Base-by-base conservation (phyloP, 331 rosid genomes). In the Arachis monticola region DNA sequence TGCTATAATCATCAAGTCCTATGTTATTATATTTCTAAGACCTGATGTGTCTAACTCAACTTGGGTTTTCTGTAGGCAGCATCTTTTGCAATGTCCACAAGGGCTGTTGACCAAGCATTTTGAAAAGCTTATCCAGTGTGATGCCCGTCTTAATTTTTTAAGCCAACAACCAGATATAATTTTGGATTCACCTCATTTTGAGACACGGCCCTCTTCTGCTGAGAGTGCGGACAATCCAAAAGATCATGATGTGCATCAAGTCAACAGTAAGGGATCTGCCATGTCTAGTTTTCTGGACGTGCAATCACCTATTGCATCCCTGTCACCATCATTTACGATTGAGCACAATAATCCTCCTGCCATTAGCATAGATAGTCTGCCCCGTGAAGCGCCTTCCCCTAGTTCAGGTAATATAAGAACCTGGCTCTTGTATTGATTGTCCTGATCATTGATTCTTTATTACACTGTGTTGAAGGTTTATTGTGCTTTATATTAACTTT, bases 51-150 rank as follows among this genome's bases (percentile, higher is more conserved):
- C 55, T 42, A 59, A 55, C 58, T 61, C 47, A 59, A 75, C 41
- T 80, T 69, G 55, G 76, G 79, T 61, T 63, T 83, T 83, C 73
- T 85, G 59, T 61, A 92, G 99, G 97, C 73, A 77, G 77, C 97
- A 95, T 85, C 86, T 90, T 85, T 82, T 95, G 84, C 92, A 92
- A 84, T 92, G 96, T 65, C 92, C 96, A 1, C 93, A 88, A 87
- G 99, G 97, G 59, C 68, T 88, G 75, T 80, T 95, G 80, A 81
- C 63, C 61, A 95, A 90, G 78, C 99, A 92, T 85, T 95, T 90
- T 80, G 99, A 95, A 84, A 95, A 95, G 93, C 96, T 95, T 75
- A 80, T 90, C 73, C 99, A 92, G 85, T 94, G 96, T 22, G 96
- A 92, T 45, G 64, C 72, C 74, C 96, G 93, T 41, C 99, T 94